These are phyloP conservation scores for Lentinula lateritia DNA, from an alignment of 768 basidiomycete species.

Conservation along the genomic window DNA sequence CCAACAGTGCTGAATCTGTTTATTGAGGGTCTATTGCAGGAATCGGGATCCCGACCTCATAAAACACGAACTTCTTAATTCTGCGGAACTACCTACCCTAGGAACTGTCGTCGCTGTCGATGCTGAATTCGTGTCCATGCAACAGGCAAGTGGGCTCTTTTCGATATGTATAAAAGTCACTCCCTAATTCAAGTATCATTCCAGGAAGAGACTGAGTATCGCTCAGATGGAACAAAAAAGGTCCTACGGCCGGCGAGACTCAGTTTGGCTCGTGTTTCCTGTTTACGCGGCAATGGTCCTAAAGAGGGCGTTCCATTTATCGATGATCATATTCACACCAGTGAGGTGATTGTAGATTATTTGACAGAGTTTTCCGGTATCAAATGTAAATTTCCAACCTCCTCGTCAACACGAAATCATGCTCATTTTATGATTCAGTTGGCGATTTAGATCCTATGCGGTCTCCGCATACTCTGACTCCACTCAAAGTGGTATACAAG, in stretches of 20 bases:
- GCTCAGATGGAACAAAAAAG: constrained; percentile 92
- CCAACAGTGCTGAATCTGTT: not conserved
- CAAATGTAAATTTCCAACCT: constrained; percentile 52
- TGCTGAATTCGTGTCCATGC: constrained; percentile 96
- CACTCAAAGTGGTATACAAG: constrained; percentile 97
- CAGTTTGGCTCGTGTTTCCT: constrained; percentile 92
- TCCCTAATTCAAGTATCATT: not conserved
- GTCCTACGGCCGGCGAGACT: constrained; percentile 87
- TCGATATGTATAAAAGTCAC: not conserved
- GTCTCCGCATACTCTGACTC: constrained; percentile 86
- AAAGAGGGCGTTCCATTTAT: constrained; percentile 88
- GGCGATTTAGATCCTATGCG: constrained; percentile 87
- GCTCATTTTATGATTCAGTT: constrained; percentile 39
- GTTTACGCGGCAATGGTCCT: constrained; percentile 78
- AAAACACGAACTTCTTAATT: constrained; percentile 70
- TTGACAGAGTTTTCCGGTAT: constrained; percentile 97
- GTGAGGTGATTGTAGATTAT: constrained; percentile 93
- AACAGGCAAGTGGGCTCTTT: constrained; percentile 52
- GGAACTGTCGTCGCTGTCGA: constrained; percentile 94
- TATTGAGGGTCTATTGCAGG: constrained; percentile 29
- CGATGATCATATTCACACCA: constrained; percentile 97
- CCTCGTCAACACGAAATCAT: constrained; percentile 7
- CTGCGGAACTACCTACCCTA: constrained; percentile 75
- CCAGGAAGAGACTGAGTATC: constrained; percentile 92
- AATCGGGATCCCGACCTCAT: constrained; percentile 69